A percentile compares a stretch with the other conserved stretches of the same genome.
phyloP scores from a whole-genome alignment of 108 stramenopile species.

The Epithemia pelagica region DNA sequence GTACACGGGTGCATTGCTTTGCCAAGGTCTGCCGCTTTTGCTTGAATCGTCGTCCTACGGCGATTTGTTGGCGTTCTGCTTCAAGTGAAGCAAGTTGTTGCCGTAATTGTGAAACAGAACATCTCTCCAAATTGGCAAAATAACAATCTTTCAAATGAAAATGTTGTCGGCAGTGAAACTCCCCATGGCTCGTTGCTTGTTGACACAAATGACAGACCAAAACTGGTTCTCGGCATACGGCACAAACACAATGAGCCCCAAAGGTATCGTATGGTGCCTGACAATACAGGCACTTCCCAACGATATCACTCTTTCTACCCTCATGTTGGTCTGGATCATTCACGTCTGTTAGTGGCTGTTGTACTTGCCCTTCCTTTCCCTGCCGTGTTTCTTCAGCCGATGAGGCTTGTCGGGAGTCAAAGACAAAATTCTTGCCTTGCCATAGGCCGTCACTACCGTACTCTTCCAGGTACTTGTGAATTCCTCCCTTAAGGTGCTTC shows the following conservation, averaged over 20 bases:
- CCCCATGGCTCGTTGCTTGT: constrained; percentile 18
- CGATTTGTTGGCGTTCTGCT: constrained; percentile 27
- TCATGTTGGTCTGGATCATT: background rate
- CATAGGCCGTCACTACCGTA: constrained; percentile 18
- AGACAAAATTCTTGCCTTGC: constrained; percentile 84
- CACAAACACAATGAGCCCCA: constrained; percentile 64
- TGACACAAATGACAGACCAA: constrained; percentile 58
- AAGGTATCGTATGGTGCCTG: constrained; percentile 54
- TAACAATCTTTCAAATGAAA: constrained; percentile 58
- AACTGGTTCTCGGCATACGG: constrained; percentile 77
- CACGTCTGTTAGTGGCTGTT: background rate
- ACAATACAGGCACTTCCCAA: constrained; percentile 70
- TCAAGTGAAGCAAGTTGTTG: constrained; percentile 40
- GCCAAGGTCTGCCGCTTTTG: constrained; percentile 63
- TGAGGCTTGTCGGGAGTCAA: constrained; percentile 61
- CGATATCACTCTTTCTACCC: constrained; percentile 13
- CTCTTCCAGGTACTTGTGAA: constrained; percentile 65
- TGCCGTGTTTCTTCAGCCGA: constrained; percentile 2
- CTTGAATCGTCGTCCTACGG: constrained; percentile 56
- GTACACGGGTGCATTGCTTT: constrained; percentile 38
- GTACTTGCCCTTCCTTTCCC: constrained; percentile 10
- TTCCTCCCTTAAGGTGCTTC: constrained; percentile 75
- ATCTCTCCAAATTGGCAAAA: constrained; percentile 48
- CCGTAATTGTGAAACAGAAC: constrained; percentile 33
- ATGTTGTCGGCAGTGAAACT: constrained; percentile 71